phyloP scores from a whole-genome alignment of 805 yeast genomes.

The Kodamaea sagamina region DNA sequence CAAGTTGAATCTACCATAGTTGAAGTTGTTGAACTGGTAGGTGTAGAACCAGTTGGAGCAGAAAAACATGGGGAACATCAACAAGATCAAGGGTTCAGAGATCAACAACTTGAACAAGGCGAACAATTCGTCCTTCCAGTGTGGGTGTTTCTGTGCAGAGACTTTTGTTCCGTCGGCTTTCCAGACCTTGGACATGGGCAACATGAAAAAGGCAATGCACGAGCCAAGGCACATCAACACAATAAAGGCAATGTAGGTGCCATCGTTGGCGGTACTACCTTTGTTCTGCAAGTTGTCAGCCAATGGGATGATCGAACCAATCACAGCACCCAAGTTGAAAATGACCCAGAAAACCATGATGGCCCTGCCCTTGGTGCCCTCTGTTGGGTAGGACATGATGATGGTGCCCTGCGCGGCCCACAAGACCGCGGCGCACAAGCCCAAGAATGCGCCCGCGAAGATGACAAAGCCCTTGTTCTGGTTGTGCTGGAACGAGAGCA shows the following conservation, averaged over 20 bases:
- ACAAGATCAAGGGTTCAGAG: conserved; percentile 46
- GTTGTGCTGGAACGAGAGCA: conserved; percentile 49
- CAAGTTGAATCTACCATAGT: conserved; percentile 55
- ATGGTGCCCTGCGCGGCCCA: conserved; percentile 65
- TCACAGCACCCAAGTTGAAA: conserved; percentile 62
- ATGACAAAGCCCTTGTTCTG: conserved; percentile 53
- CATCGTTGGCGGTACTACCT: conserved; percentile 40
- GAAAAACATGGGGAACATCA: conserved; percentile 62
- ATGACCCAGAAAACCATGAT: conserved; percentile 61
- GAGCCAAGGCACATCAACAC: conserved; percentile 52
- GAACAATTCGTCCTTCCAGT: conserved; percentile 46
- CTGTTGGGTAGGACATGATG: conserved; percentile 59
- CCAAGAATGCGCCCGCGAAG: conserved; percentile 59
- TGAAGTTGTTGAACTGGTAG: conserved; percentile 61
- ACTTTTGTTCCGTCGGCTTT: conserved; percentile 53
- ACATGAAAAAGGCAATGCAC: conserved; percentile 44
- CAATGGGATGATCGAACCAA: conserved; percentile 60
- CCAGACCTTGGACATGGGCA: conserved; percentile 52
- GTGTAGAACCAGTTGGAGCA: conserved; percentile 69
- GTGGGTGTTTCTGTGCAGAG: conserved; percentile 45
- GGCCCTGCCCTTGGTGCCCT: conserved; percentile 52
- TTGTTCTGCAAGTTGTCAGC: conserved; percentile 48
- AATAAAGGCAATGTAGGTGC: conserved; percentile 57
- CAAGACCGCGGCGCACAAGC: conserved; percentile 53
- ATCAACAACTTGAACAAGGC: conserved; percentile 42